Conservation (phyloP, 768 basidiomycete genomes). For the Hirschioporus abietinus region DNA sequence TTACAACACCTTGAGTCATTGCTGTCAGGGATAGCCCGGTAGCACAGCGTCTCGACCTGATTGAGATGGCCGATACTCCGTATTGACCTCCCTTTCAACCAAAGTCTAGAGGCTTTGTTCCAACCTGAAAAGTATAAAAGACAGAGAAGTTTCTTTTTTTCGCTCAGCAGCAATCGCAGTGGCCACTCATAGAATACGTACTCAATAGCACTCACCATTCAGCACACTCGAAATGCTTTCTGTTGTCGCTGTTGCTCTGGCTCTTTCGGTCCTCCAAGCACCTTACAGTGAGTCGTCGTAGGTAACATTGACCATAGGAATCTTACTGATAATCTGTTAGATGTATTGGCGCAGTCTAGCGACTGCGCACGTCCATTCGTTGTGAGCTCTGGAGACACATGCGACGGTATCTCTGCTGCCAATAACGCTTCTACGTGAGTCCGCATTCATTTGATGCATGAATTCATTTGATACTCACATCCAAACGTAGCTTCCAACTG, state of each 20-base stretch:
- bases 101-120: background rate
- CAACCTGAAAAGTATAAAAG: background rate
- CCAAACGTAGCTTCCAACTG: constrained; percentile 47
- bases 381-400: constrained; percentile 48
- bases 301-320: background rate
- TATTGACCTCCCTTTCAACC: no score
- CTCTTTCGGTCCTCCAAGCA: background rate
- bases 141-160: background rate
- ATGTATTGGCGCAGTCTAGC: background rate
- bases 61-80: background rate
- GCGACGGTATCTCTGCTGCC: constrained; percentile 46
- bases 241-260: background rate
- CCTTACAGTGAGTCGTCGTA: background rate
- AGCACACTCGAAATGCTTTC: background rate
- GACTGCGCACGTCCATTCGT: constrained; percentile 48
- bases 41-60: background rate
- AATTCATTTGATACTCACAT: background rate
- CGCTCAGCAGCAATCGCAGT: background rate
- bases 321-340: background rate
- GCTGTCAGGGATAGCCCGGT: background rate
- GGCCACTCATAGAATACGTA: background rate
- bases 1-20: background rate
- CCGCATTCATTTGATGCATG: constrained; percentile 1
- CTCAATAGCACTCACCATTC: background rate
- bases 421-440: constrained; percentile 44